Evolutionary conservation across 345 rosid species (phyloP).

Genomic region (Eucalyptus urophylla): DNA sequence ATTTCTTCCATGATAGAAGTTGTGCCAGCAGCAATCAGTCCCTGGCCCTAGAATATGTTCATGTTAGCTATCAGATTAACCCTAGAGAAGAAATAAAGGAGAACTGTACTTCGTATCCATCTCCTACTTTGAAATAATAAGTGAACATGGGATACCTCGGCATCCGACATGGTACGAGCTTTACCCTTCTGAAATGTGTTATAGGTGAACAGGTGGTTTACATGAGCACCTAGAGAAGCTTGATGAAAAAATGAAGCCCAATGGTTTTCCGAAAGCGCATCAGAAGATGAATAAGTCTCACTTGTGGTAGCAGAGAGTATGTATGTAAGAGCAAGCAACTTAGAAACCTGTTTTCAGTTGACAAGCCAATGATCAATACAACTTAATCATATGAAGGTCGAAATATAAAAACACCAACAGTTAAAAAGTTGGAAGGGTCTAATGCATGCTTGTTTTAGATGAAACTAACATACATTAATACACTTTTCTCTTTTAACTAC

Average conservation of each 20-base stretch:
- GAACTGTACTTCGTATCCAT: not conserved
- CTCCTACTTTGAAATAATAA: not conserved
- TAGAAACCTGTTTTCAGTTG: slow-evolving; percentile 49
- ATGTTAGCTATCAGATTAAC: not conserved
- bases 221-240: slow-evolving; percentile 79
- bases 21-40: not conserved
- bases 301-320: slow-evolving; percentile 42
- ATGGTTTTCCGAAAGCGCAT: slow-evolving; percentile 54
- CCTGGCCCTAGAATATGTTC: not conserved
- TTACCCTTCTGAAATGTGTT: slow-evolving; percentile 14
- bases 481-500: not conserved
- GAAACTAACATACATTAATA: not conserved
- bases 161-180: not conserved
- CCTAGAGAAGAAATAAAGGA: not conserved
- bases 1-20: not conserved
- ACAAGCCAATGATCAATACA: not conserved
- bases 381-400: not conserved
- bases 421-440: not conserved
- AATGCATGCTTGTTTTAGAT: not conserved
- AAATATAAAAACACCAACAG: not conserved
- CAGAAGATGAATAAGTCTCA: slow-evolving; percentile 20
- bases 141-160: not conserved
- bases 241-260: slow-evolving; percentile 98
- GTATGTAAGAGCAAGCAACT: slow-evolving; percentile 52
- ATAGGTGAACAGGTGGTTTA: slow-evolving; percentile 47